Base-by-base conservation (phyloP, 305 asterid genomes). In the Fraxinus ornus region DNA sequence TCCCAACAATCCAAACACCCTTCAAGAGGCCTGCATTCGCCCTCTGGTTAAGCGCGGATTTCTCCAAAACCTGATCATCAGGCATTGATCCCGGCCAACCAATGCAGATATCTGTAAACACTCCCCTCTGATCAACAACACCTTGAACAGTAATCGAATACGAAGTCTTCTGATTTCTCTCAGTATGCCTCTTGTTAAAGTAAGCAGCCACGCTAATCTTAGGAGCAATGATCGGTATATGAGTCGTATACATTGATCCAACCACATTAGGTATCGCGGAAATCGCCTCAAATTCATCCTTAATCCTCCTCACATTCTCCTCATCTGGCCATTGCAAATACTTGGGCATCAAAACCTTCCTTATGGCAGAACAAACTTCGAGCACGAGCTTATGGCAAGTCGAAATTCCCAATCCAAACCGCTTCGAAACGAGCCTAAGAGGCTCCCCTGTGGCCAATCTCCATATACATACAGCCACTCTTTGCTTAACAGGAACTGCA, bases 381-480 rank as follows among this genome's bases (percentile, higher is more conserved):
- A 81, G 84, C 19, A 81, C 79, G 28, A 81, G 52, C 72, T 81
- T 81, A 81, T 81, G 84, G 22, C 84, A 81, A 32, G 84, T 81
- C 6, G 84, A 81, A 19, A 74, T 74, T 52, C 84, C 84, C 75
- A 81, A 22, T 55, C 84, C 84, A 55, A 81, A 81, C 21, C 41
- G 49, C 39, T 74, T 74, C 1, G 84, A 81, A 13, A 81, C 84
- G 37, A 73, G 75, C 2, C 84, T 35, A 21, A 81, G 52, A 10
- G 84, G 57, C 79, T 60, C 84, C 26, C 84, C 84, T 2, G 84
- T 81, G 55, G 84, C 84, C 52, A 81, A 81, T 52, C 84, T 55
- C 84, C 84, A 81, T 73, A 81, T 74, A 19, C 84, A 81, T 26
- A 81, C 84, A 44, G 84, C 84, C 6, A 81, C 84, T 24, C 84